Evolutionary conservation across 768 basidiomycete species (phyloP).

Genomic region (Phylloporus arenicola): DNA sequence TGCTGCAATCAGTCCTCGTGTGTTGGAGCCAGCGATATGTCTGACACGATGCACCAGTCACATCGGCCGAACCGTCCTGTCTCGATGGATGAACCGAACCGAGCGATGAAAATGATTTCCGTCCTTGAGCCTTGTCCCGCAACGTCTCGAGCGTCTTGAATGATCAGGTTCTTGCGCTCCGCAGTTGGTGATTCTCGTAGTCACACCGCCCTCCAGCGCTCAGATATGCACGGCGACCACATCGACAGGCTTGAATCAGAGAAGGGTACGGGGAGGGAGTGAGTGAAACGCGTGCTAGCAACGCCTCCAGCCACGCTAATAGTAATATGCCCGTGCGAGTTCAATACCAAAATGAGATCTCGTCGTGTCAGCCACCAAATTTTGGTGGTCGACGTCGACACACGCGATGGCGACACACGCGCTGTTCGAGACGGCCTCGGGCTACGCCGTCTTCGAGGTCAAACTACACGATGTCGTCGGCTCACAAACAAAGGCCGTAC

Average conservation of each 20-base stretch:
- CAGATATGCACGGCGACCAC: neutral
- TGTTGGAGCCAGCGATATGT: neutral
- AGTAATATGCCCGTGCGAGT: conserved; percentile 5
- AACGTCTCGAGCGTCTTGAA: neutral
- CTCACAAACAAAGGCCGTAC: conserved; percentile 67
- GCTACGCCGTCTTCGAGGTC: conserved; percentile 89
- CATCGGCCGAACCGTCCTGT: neutral
- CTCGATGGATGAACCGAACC: neutral
- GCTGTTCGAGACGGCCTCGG: conserved; percentile 90
- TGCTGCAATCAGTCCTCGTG: conserved; percentile 1
- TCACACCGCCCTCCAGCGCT: conserved; percentile 6
- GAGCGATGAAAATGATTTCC: neutral
- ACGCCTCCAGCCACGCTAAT: neutral
- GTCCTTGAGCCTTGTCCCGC: neutral
- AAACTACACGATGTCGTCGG: conserved; percentile 86
- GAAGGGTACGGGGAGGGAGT: neutral
- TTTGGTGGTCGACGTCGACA: conserved; percentile 21
- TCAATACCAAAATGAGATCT: neutral
- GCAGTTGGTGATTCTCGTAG: neutral
- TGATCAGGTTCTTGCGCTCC: neutral
- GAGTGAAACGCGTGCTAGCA: neutral
- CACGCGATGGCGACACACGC: conserved; percentile 68
- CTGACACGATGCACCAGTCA: no score
- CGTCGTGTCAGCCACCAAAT: conserved; percentile 12
- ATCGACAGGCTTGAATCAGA: neutral